A percentile compares a stretch with the other conserved stretches of the same genome.
Evolutionary conservation across 2,329 filamentous ascomycete species (phyloP).

Genomic region (Calonectria multiphialidica): DNA sequence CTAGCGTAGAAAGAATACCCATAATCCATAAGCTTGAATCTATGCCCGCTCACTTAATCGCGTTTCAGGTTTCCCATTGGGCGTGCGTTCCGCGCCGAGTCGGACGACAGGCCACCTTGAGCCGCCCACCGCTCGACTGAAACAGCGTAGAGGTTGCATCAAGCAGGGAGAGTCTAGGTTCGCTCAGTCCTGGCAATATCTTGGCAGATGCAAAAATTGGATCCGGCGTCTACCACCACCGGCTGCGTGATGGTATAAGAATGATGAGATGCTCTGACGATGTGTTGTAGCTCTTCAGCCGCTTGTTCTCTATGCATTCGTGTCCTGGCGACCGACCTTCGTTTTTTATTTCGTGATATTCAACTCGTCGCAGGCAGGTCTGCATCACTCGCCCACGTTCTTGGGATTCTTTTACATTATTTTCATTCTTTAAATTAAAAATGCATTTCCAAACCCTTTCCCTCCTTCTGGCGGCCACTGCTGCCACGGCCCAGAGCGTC

Average conservation of each 20-base stretch:
- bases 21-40: conserved; percentile 6
- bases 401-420: neutral
- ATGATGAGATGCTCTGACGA: neutral
- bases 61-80: conserved; percentile 1
- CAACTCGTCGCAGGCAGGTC: conserved; percentile 13
- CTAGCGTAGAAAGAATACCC: neutral
- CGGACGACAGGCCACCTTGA: neutral
- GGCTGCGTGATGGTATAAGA: neutral
- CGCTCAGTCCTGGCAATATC: conserved; percentile 8
- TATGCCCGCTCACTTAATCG: neutral
- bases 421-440: conserved; percentile 8
- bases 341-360: conserved; percentile 6
- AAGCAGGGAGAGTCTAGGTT: neutral
- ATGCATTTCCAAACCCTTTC: conserved; percentile 29
- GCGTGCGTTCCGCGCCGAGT: neutral
- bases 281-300: neutral
- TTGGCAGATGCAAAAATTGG: conserved; percentile 9
- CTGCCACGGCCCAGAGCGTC: conserved; percentile 43
- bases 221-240: neutral
- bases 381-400: neutral
- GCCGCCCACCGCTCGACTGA: neutral
- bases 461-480: conserved; percentile 33
- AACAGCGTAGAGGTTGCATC: conserved; percentile 3
- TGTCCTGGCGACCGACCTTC: conserved; percentile 15
- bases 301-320: conserved; percentile 4